phyloP scores from a whole-genome alignment of 2,329 filamentous ascomycete genomes.

The Pestalotiopsis sp. region DNA sequence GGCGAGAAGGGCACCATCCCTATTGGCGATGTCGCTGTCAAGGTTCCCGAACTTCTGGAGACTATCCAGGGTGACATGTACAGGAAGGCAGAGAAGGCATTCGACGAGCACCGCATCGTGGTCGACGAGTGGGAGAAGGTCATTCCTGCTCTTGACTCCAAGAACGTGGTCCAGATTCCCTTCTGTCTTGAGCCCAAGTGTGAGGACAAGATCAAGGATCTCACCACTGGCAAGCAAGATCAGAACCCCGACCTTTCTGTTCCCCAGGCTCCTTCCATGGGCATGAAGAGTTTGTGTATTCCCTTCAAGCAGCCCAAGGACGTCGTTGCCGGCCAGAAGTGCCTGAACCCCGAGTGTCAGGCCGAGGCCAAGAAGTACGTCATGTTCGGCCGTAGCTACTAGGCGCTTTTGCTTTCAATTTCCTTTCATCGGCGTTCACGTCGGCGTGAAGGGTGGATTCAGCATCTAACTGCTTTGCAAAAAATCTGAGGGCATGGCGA shows the following conservation, averaged over 20 bases:
- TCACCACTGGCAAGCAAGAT: conserved; percentile 77
- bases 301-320: conserved; percentile 83
- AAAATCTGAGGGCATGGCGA: neutral
- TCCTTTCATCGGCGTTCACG: conserved; percentile 5
- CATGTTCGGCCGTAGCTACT: conserved; percentile 84
- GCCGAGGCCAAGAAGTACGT: conserved; percentile 81
- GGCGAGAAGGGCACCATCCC: conserved; percentile 81
- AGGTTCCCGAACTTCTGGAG: conserved; percentile 81
- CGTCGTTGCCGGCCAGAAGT: conserved; percentile 81
- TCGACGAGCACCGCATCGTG: conserved; percentile 77
- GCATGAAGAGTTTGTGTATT: conserved; percentile 75
- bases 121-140: conserved; percentile 91
- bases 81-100: conserved; percentile 75
- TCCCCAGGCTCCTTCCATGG: conserved; percentile 60
- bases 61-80: conserved; percentile 86
- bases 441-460: neutral
- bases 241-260: conserved; percentile 54
- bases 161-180: conserved; percentile 91
- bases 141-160: conserved; percentile 83
- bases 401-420: conserved; percentile 21
- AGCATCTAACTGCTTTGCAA: neutral
- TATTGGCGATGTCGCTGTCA: conserved; percentile 72
- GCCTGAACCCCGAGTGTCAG: conserved; percentile 85
- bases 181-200: conserved; percentile 82
- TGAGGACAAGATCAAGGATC: conserved; percentile 93